Conservation (phyloP, 2,329 filamentous ascomycete species). For the Metarhizium rileyi region DNA sequence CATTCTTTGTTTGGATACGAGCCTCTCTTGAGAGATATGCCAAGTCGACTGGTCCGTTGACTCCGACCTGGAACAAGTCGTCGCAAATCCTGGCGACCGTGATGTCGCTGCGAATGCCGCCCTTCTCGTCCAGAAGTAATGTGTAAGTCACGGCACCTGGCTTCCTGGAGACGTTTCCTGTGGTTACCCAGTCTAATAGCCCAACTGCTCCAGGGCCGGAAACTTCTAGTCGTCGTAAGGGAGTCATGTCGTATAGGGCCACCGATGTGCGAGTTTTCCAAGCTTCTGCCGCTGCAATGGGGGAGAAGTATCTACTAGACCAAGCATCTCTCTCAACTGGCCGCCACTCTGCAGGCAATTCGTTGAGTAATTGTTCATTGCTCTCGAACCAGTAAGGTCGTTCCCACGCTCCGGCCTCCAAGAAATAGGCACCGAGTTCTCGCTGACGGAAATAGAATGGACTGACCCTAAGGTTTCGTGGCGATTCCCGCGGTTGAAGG, state of each 20-base stretch:
- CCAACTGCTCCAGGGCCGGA: conserved; percentile 45
- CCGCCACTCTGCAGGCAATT: conserved; percentile 43
- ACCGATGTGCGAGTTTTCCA: conserved; percentile 56
- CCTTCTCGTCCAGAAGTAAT: conserved; percentile 42
- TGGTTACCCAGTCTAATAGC: conserved; percentile 45
- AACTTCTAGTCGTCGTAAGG: conserved; percentile 47
- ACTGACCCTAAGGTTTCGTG: conserved; percentile 47
- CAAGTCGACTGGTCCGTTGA: conserved; percentile 44
- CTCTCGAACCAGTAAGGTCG: conserved; percentile 52
- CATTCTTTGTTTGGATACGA: conserved; percentile 31
- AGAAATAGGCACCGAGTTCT: conserved; percentile 48
- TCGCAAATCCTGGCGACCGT: conserved; percentile 42
- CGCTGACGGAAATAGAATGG: conserved; percentile 46
- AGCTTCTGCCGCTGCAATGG: conserved; percentile 49
- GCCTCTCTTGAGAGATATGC: conserved; percentile 46
- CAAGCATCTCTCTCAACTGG: conserved; percentile 47
- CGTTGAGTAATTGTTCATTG: conserved; percentile 40
- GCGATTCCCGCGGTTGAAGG: conserved; percentile 45
- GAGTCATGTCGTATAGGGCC: conserved; percentile 54
- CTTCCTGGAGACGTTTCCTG: conserved; percentile 35
- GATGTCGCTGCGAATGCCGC: conserved; percentile 46
- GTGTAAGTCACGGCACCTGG: conserved; percentile 45
- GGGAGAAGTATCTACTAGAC: conserved; percentile 47
- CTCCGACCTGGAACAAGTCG: conserved; percentile 43
- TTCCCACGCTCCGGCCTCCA: conserved; percentile 52